Conservation (phyloP, 257 asterid genomes). For the Solanum chiquidenum region DNA sequence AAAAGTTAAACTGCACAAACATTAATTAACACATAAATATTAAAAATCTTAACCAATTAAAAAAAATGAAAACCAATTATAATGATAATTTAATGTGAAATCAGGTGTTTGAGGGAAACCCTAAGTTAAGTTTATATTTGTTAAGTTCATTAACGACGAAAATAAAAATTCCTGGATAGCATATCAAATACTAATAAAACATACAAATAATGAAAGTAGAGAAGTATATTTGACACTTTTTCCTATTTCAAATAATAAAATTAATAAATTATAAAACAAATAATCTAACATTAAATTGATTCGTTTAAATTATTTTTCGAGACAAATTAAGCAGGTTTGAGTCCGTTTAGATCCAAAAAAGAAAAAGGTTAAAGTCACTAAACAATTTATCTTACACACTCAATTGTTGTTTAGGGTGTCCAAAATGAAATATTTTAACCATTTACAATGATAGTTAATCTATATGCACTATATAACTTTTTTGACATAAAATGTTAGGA, state of each 20-base stretch:
- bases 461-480: neutral
- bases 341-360: neutral
- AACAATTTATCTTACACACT: neutral
- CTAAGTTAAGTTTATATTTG: neutral
- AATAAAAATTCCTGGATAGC: neutral
- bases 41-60: too few relatives aligned
- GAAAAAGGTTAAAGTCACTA: neutral
- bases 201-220: neutral
- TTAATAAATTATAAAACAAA: neutral
- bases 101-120: neutral
- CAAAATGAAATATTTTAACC: neutral
- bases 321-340: neutral
- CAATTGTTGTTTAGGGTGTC: neutral
- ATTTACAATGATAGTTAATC: neutral
- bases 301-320: neutral
- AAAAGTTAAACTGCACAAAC: neutral
- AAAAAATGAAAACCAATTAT: neutral
- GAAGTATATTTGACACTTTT: neutral
- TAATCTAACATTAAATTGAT: neutral
- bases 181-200: neutral
- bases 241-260: neutral
- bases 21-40: too few relatives aligned
- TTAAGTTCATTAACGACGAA: neutral
- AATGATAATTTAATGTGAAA: neutral
- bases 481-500: neutral